Evolutionary conservation across 371 early-diverging fungal species (phyloP), one percentile per base, ranked within the genome.

Genomic region (Rhizopus delemar): DNA sequence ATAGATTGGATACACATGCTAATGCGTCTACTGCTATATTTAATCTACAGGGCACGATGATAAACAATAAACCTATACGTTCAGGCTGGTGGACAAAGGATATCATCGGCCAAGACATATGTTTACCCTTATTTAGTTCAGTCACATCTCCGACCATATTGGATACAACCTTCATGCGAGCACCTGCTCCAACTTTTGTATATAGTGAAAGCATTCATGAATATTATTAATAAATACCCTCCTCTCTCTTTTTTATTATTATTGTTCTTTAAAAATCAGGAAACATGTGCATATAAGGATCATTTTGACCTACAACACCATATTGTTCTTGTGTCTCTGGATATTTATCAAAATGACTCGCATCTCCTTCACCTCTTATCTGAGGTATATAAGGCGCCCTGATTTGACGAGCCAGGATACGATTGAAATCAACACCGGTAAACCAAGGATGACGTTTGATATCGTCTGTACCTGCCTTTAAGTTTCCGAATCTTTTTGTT

Each of bases 371-470:
- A 36, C 86, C 83, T 48, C 75, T 77, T 43, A 90, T 80, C 28
- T 86, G 81, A 7, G 95, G 96, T 15, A 91, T 74, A 74, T 92
- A 90, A 11, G 97, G 97, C 12, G 97, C 89, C 45, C 77, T 33
- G 71, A 69, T 64, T 81, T 77, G 52, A 82, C 74, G 35, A 82
- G 49, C 12, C 89, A 67, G 22, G 75, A 58, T 41, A 32, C 41
- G 82, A 46, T 86, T 82, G 89, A 90, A 95, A 63, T 93, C 89
- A 3, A 93, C 87, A 11, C 85, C 89, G 7, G 83, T 68, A 71
- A 95, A 95, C 91, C 93, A 93, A 50, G 88, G 82, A 78, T 95
- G 96, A 15, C 82, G 81, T 64, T 87, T 90, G 36, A 95, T 87
- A 67, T 90, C 91, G 34, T 84, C 81, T 12, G 90, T 86, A 22